phyloP scores from a whole-genome alignment of 2,329 filamentous ascomycete genomes.

The Pseudocercospora cruenta region DNA sequence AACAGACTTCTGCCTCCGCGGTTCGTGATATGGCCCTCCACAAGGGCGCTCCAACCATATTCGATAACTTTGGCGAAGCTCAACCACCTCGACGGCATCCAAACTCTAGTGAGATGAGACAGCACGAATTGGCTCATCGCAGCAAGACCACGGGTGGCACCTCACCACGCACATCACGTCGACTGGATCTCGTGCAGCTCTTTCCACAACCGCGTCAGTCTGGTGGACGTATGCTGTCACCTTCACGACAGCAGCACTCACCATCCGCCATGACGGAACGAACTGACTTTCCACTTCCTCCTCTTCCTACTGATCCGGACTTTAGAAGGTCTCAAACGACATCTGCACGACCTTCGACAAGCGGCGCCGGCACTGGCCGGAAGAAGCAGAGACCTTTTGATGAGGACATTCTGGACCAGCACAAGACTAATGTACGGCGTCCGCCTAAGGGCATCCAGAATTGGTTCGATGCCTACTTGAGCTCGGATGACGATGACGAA shows the following conservation, averaged over 20 bases:
- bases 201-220: constrained; percentile 40
- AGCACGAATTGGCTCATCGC: constrained; percentile 11
- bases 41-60: constrained; percentile 40
- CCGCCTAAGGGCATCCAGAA: constrained; percentile 54
- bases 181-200: constrained; percentile 48
- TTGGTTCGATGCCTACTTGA: constrained; percentile 52
- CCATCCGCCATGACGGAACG: constrained; percentile 44
- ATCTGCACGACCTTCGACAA: constrained; percentile 14
- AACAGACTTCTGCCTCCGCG: constrained; percentile 51
- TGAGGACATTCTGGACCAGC: constrained; percentile 48
- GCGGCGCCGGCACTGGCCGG: constrained; percentile 15
- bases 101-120: constrained; percentile 9
- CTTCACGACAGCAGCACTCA: constrained; percentile 45
- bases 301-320: constrained; percentile 12
- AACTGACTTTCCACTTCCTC: constrained; percentile 37
- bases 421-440: constrained; percentile 52
- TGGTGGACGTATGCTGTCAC: constrained; percentile 40
- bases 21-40: constrained; percentile 48
- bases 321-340: constrained; percentile 8
- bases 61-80: constrained; percentile 25
- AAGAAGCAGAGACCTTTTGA: constrained; percentile 30
- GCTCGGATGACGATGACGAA: constrained; percentile 36
- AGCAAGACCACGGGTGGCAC: constrained; percentile 9
- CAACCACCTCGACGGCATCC: constrained; percentile 21
- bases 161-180: constrained; percentile 33